Conservation (phyloP, 2,329 filamentous ascomycete genomes). For the Xylariaceae sp. region DNA sequence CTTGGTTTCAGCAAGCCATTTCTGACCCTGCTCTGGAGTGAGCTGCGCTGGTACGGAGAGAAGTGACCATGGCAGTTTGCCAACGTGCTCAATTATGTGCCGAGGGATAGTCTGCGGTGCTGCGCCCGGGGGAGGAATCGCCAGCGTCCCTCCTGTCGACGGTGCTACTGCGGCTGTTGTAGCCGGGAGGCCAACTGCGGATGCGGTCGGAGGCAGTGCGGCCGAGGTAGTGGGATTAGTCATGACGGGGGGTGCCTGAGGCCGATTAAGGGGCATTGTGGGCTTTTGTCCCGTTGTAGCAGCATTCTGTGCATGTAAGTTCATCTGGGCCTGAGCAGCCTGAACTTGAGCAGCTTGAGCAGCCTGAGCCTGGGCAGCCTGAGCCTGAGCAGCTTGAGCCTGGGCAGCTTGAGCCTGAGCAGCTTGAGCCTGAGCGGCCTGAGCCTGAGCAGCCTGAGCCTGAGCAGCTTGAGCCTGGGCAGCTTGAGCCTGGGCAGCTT, state of each 20-base stretch:
- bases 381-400: conserved; percentile 17
- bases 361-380: conserved; percentile 2
- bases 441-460: conserved; percentile 8
- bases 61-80: conserved; percentile 25
- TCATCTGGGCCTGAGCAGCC: conserved; percentile 13
- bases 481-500: conserved; percentile 13
- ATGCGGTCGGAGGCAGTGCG: conserved; percentile 5
- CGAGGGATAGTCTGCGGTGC: conserved; percentile 18
- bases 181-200: neutral
- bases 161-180: neutral
- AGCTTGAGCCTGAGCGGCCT: conserved; percentile 5
- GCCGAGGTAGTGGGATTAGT: conserved; percentile 7
- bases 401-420: conserved; percentile 17
- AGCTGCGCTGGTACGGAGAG: conserved; percentile 17
- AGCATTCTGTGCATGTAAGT: conserved; percentile 21
- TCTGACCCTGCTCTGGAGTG: conserved; percentile 21
- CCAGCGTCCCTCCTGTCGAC: neutral
- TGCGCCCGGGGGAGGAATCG: neutral
- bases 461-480: conserved; percentile 9
- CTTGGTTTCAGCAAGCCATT: conserved; percentile 22
- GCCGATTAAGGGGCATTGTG: conserved; percentile 16
- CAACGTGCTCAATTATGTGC: conserved; percentile 26
- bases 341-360: neutral
- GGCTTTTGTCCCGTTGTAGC: conserved; percentile 22
- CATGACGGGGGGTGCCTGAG: conserved; percentile 14